Evolutionary conservation across 768 basidiomycete genomes (phyloP), one percentile per base, ranked within the genome.

Genomic region (Phanerochaete carnosa): DNA sequence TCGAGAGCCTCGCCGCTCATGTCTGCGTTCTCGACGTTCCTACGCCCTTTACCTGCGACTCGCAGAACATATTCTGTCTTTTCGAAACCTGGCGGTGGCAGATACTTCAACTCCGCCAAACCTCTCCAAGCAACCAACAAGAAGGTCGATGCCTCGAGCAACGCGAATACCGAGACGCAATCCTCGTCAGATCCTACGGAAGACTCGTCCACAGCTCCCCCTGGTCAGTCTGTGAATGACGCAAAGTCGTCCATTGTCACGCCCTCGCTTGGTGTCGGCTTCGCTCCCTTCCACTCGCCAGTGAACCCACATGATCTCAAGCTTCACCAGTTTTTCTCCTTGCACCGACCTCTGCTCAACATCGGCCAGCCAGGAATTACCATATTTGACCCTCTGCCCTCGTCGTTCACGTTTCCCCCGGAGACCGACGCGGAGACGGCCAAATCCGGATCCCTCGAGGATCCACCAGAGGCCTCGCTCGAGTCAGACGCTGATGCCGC

Each of bases 401-500:
- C 62, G 7, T 32, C 65, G 23, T 69, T 65, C 46, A 56, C 59
- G 12, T 54, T 57, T 33, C 60, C 57, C n/a, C 63, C 59, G 39
- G 35, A 59, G 1, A 37, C 43, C 19, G 23, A 55, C 22, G 45
- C 62, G 15, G 60, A 61, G 67, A 63, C 70, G 67, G 62, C 71
- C 69, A 8, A 47, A 26, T 30, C 57, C 30, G 60, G 62, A 61
- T 66, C 65, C 39, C 57, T 78, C 16, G 80, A 83, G 26, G 79
- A 83, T 37, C 73, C 75, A 19, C 74, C 78, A 16, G 81, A 82
- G 60, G 75, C 79, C 15, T 81, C 83, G 1, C 75, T 82, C 16
- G 92, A 93, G 62, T 83, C 89, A 0, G 91, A 94, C 67, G 88
- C 87, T 1, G 90, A 93, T 63, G 82, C 89, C 2, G 90, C 91